Conservation (phyloP, 257 asterid genomes). For the Echites panduratus region DNA sequence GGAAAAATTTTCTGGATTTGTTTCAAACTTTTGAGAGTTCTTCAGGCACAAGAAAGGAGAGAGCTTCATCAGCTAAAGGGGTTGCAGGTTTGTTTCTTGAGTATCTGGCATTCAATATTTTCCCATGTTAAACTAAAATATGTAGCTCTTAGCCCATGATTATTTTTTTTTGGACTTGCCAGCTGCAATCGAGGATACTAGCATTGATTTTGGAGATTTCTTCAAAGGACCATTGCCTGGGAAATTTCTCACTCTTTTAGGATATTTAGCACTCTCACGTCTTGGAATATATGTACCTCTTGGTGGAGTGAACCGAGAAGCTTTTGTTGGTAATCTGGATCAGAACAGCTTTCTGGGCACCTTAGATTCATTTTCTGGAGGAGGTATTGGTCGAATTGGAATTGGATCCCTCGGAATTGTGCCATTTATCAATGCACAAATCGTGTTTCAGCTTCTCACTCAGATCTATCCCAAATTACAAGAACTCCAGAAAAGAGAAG, state of each 20-base stretch:
- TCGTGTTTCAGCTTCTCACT: constrained; percentile 93
- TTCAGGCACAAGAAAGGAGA: constrained; percentile 69
- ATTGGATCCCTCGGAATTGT: constrained; percentile 94
- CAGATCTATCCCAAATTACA: constrained; percentile 93
- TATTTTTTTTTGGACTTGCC: constrained; percentile 53
- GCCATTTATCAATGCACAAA: constrained; percentile 96
- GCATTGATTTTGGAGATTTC: constrained; percentile 93
- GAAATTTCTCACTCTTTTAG: constrained; percentile 88
- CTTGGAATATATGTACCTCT: constrained; percentile 94
- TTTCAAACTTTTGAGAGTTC: constrained; percentile 50
- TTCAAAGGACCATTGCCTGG: constrained; percentile 98
- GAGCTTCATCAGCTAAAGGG: constrained; percentile 67
- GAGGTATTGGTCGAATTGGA: constrained; percentile 98
- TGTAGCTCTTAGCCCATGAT: constrained; percentile 45
- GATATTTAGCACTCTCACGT: constrained; percentile 79
- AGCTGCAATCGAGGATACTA: constrained; percentile 98
- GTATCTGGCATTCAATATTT: constrained; percentile 5
- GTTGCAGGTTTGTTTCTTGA: constrained; percentile 62
- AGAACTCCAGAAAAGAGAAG: constrained; percentile 93
- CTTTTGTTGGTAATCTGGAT: constrained; percentile 85
- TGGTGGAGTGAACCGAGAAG: constrained; percentile 93
- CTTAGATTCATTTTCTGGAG: constrained; percentile 94
- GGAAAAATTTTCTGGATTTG: constrained; percentile 38
- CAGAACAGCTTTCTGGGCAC: constrained; percentile 89
- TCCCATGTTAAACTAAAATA: constrained; percentile 23